Conservation (phyloP, 2,329 filamentous ascomycete species). For the Alternaria infectoria region DNA sequence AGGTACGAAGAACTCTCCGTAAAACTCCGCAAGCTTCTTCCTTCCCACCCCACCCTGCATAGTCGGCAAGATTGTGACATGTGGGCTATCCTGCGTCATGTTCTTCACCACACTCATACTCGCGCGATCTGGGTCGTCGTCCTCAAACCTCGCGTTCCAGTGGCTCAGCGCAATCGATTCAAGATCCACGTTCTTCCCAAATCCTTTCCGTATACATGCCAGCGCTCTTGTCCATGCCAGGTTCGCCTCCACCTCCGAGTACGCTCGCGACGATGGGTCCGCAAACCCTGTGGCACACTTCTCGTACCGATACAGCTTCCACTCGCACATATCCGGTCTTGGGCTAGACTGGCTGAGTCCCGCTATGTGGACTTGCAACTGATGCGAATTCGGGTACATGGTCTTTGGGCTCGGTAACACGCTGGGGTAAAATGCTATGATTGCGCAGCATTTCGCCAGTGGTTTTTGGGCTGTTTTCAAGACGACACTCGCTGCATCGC, state of each 20-base stretch:
- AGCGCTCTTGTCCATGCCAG: constrained; percentile 54
- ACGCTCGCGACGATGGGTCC: constrained; percentile 48
- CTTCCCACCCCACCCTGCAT: constrained; percentile 53
- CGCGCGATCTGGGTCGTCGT: constrained; percentile 38
- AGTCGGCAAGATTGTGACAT: constrained; percentile 51
- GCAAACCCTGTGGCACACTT: constrained; percentile 50
- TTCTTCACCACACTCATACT: constrained; percentile 38
- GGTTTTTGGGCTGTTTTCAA: constrained; percentile 52
- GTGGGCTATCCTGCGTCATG: constrained; percentile 44
- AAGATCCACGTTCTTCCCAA: constrained; percentile 44
- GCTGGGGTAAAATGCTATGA: constrained; percentile 54
- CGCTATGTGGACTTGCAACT: constrained; percentile 51
- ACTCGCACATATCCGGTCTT: constrained; percentile 43
- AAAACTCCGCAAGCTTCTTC: constrained; percentile 57
- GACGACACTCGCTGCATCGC: constrained; percentile 48
- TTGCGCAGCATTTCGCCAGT: constrained; percentile 47
- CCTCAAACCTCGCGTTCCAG: constrained; percentile 44
- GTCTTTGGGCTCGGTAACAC: constrained; percentile 44
- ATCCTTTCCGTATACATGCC: constrained; percentile 44
- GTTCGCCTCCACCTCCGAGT: constrained; percentile 49
- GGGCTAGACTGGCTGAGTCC: constrained; percentile 42
- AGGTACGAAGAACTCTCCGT: constrained; percentile 62
- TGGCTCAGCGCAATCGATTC: constrained; percentile 43
- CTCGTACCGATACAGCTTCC: constrained; percentile 50
- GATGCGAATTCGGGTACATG: constrained; percentile 47